Base-by-base conservation (phyloP, 108 stramenopile species). In the Bacterosira constricta region DNA sequence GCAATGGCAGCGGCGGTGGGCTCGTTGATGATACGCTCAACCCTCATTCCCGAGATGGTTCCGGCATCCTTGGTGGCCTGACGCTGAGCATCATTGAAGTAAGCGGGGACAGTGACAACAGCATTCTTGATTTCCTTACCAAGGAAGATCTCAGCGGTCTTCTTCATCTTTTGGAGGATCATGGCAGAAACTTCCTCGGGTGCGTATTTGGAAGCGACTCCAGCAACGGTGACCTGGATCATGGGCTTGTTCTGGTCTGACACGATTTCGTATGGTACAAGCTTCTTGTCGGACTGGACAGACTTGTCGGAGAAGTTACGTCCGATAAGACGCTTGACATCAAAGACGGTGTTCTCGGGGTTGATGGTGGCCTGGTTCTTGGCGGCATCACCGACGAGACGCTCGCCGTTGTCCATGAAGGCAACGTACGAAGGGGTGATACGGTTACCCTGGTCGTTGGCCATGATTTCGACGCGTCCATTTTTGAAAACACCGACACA, bases 351-450 rank as follows among this genome's bases (percentile, higher is more conserved):
- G 75, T 96, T 96, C 79, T 88, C 86, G 32, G 99, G 98, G 85
- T 98, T 98, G 73, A 93, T 89, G 34, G 97, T 94, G 69, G 97
- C 97, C 88, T 98, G 96, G 73, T 98, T 98, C 93, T 97, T 98
- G 63, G 99, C 99, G 46, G 99, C 96, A 71, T 98, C 97, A 39
- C 99, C 99, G 30, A 98, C 96, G 66, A 99, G 89, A 66, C 97
- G 95, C 52, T 95, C 94, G 26, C 92, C 91, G 82, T 83, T 85
- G 67, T 85, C 84, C 76, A 81, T 69, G 81, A 98, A 99, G 62
- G 97, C 96, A 39, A 99, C 97, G 75, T 97, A 98, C 30, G 94
- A 95, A 58, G 98, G 98, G 32, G 98, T 99, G 90, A 97, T 99
- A 69, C 98, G 96, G 88, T 98, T 97, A 63, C 98, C 98, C 86